Evolutionary conservation across 1,139 yeast genomes (phyloP), one percentile per base, ranked within the genome.

Genomic region (Suhomyces anneliseae): DNA sequence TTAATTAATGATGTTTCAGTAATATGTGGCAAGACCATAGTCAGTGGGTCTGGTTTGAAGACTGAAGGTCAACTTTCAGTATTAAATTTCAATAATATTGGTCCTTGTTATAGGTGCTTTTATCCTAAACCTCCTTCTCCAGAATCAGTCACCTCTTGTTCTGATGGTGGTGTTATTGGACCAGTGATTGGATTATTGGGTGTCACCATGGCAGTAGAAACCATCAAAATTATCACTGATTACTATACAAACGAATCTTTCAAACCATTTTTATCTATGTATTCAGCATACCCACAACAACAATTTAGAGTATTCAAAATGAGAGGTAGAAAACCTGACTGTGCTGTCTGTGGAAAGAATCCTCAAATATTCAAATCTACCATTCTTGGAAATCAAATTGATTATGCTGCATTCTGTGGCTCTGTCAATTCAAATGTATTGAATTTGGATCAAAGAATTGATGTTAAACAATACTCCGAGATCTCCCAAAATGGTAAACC

Each of bases 161-260:
- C 90, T 8, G 98, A 90, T 64, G 96, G 96, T 3, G 99, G 99
- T 4, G 96, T 95, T 1, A 66, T 95, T 24, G 99, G 99, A 0
- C 97, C 99, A 0, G 95, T 93, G 7, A 95, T 95, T 42, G 99
- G 99, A 0, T 60, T 90, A 1, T 82, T 93, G 62, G 99, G 99
- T 4, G 75, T 84, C 0, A 76, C 88, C 72, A 95, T 95, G 87
- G 95, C 97, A 0, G 70, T 87, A 32, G 99, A 95, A 59, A 76
- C 96, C 0, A 77, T 95, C 40, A 92, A 93, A 60, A 71, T 92
- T 2, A 57, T 90, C 6, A 76, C 87, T 1, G 85, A 77, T 0
- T 71, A 66, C 42, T 88, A 89, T 60, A 69, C 74, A 1, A 44
- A 45, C 5, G 78, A 74, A 0, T 72, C 62, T 38, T 89, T 87